Conservation (phyloP, 2,329 filamentous ascomycete species). For the Xylariaceae sp. region DNA sequence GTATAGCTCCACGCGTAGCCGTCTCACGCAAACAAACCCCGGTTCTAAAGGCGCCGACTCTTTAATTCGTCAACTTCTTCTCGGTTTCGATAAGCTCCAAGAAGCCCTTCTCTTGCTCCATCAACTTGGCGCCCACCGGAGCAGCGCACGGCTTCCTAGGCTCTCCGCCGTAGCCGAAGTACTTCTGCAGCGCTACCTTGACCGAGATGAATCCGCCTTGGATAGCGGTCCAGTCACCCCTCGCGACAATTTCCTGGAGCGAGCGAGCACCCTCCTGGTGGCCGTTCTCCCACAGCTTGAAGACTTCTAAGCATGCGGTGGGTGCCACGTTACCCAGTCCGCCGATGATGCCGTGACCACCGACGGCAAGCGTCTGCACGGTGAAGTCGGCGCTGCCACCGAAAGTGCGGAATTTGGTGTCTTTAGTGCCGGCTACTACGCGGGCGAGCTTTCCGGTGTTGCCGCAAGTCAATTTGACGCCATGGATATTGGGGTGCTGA, state of each 20-base stretch:
- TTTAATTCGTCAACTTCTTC: slow-evolving; percentile 7
- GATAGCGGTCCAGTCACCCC: slow-evolving; percentile 65
- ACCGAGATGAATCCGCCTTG: slow-evolving; percentile 64
- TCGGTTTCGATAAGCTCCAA: slow-evolving; percentile 28
- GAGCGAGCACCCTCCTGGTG: slow-evolving; percentile 52
- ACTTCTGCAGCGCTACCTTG: slow-evolving; percentile 58
- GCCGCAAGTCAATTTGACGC: slow-evolving; percentile 49
- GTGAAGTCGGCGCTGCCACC: slow-evolving; percentile 61
- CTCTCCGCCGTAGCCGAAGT: slow-evolving; percentile 59
- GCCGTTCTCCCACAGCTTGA: slow-evolving; percentile 56
- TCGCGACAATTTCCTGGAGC: slow-evolving; percentile 58
- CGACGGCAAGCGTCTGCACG: slow-evolving; percentile 55
- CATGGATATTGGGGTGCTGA: slow-evolving; percentile 44
- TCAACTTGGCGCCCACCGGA: slow-evolving; percentile 26
- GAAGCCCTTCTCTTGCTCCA: slow-evolving; percentile 27
- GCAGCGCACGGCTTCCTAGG: slow-evolving; percentile 46
- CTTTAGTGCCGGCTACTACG: slow-evolving; percentile 38
- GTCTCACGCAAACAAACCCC: not conserved
- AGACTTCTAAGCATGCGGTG: slow-evolving; percentile 55
- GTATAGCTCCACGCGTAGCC: not conserved
- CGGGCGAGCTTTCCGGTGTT: slow-evolving; percentile 46
- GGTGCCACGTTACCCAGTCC: slow-evolving; percentile 67
- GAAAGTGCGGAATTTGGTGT: slow-evolving; percentile 52
- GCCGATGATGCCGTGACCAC: slow-evolving; percentile 57
- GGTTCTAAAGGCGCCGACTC: not conserved